Evolutionary conservation across 306 rosid genomes (phyloP).

Genomic region (Casuarina equisetifolia): DNA sequence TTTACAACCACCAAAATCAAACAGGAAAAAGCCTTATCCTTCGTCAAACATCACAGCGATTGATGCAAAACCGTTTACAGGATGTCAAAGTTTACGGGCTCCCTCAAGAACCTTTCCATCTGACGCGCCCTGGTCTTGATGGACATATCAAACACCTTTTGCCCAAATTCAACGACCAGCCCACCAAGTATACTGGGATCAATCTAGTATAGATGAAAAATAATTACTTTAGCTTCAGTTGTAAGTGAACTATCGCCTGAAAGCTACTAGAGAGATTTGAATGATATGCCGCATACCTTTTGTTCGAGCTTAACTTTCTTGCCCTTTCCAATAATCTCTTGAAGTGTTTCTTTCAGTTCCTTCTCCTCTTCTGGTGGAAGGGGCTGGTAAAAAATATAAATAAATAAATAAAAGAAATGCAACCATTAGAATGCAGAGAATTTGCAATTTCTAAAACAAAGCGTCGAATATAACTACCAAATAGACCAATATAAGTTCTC

Average conservation of each 20-base stretch:
- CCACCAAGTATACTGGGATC: constrained; percentile 91
- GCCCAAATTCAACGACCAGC: constrained; percentile 69
- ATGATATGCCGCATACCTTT: constrained; percentile 52
- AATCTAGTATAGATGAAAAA: constrained; percentile 47
- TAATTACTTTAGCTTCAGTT: neutral
- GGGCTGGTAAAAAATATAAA: constrained; percentile 47
- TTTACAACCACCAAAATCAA: constrained; percentile 35
- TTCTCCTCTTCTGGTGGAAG: constrained; percentile 89
- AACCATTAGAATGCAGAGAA: constrained; percentile 21
- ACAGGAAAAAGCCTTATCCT: constrained; percentile 27
- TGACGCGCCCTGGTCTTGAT: constrained; percentile 79
- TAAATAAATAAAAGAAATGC: too few relatives aligned
- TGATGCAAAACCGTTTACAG: constrained; percentile 39
- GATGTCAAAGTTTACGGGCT: constrained; percentile 49
- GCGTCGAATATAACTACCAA: neutral
- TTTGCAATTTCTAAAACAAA: constrained; percentile 3
- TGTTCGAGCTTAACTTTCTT: constrained; percentile 74
- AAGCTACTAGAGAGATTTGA: neutral
- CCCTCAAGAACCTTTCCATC: constrained; percentile 92
- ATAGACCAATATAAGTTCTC: neutral
- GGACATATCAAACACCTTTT: constrained; percentile 91
- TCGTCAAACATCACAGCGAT: constrained; percentile 24
- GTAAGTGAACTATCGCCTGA: neutral
- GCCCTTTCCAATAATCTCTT: constrained; percentile 71
- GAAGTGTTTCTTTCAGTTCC: constrained; percentile 81